Percentiles rank a stretch among this genome's conserved stretches.
These are phyloP conservation scores for Taxillus chinensis DNA, from an alignment of 164 flowering plant genomes.

Conservation along the genomic window DNA sequence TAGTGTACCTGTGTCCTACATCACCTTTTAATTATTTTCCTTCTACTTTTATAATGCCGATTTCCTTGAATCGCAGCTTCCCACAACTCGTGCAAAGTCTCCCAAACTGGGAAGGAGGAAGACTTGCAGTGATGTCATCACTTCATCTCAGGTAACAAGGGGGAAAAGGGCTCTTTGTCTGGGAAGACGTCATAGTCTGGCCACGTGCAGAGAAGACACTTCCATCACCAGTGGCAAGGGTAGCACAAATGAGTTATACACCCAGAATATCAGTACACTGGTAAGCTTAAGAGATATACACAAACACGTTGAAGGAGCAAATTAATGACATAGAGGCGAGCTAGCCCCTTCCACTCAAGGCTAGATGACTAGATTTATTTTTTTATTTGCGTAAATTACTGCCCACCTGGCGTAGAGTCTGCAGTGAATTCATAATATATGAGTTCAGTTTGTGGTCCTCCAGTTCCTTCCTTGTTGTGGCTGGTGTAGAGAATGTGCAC, in stretches of 20 bases:
- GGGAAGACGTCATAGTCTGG: background rate
- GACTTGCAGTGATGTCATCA: slow-evolving; percentile 12
- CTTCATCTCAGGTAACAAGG: background rate
- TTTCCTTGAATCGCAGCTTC: slow-evolving; percentile 20
- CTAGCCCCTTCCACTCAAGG: background rate
- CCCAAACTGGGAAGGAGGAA: slow-evolving; percentile 44
- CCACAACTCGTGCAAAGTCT: slow-evolving; percentile 42
- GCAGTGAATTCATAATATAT: background rate
- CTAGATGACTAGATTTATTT: background rate
- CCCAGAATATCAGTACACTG: background rate
- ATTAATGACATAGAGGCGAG: background rate
- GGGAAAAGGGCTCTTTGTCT: background rate
- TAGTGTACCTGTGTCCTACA: background rate
- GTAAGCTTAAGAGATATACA: no score
- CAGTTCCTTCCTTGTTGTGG: background rate
- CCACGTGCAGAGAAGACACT: background rate
- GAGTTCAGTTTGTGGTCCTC: background rate
- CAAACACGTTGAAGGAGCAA: no score
- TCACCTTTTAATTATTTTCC: background rate
- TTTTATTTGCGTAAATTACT: background rate
- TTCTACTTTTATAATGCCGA: background rate
- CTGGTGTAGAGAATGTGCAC: background rate
- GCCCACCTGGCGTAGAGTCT: background rate
- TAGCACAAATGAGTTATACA: background rate
- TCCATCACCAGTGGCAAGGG: background rate